Evolutionary conservation across 495 filamentous ascomycete species (phyloP), one percentile per base, ranked within the genome.

Genomic region (Penicillium soppii): DNA sequence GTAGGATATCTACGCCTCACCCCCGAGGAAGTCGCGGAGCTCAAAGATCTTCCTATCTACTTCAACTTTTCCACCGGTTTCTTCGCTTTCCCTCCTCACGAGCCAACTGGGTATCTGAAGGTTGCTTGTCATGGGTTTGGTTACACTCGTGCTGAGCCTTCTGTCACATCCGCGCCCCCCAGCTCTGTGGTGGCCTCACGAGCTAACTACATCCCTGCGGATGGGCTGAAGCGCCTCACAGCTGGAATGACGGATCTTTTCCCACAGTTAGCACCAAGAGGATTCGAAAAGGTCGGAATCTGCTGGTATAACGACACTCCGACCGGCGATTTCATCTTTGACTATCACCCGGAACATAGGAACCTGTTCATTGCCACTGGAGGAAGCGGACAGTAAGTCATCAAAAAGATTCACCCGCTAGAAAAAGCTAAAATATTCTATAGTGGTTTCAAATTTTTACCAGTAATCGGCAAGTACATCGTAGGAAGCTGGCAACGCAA

Each of bases 281-380:
- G 80, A 0, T 95, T 88, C 50, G 62, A 71, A 22, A 70, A 72
- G 12, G 85, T 81, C 10, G 74, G 86, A 8, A 66, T 95, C n/a
- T 96, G 90, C 62, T 92, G 87, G 88, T 94, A 95, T 53, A 82
- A 78, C 1, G 90, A 92, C 62, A 91, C 88, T 0, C 74, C 86
- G 0, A 84, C 73, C 0, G 87, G 80, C 1, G 86, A 92, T 59
- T 95, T 89, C 67, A 67, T 95, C 22, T 75, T 92, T 47, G 79
- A 83, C 44, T 88, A 86, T 53, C 87, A 91, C 53, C 88, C 88
- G 0, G 63, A 67, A 2, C 80, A 79, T 53, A 56, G 75, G 40
- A 80, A 81, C 3, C 63, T 94, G 25, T 90, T 94, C 59, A 59
- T 95, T 8, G 84, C 87, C 0, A 90, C 86, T 0, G 90, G 90